A percentile compares a stretch with the other conserved stretches of the same genome.
Evolutionary conservation across 352 stramenopile genomes (phyloP).

Genomic region (Aphanomyces cochlioides): DNA sequence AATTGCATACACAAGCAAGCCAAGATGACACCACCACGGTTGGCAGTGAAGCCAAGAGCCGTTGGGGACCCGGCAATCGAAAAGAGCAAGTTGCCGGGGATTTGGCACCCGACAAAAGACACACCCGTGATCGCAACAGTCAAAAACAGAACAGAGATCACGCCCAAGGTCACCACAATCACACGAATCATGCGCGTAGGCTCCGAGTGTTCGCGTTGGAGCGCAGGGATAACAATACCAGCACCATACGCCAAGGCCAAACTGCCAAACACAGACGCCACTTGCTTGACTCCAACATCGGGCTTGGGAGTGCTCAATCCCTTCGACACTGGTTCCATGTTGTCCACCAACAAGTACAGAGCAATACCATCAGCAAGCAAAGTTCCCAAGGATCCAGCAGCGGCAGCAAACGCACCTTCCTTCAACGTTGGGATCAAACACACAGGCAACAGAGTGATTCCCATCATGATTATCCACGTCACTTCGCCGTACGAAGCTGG

Average conservation of each 20-base stretch:
- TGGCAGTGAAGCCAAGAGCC: constrained; percentile 29
- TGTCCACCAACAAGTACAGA: constrained; percentile 24
- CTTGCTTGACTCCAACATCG: constrained; percentile 25
- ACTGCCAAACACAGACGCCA: constrained; percentile 34
- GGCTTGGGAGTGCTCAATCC: constrained; percentile 16
- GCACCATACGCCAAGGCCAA: constrained; percentile 33
- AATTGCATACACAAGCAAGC: constrained; percentile 42
- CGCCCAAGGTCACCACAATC: constrained; percentile 31
- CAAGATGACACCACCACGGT: constrained; percentile 29
- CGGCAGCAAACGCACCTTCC: constrained; percentile 15
- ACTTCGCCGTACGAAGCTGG: constrained; percentile 23
- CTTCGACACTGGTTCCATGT: constrained; percentile 21
- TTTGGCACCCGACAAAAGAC: constrained; percentile 31
- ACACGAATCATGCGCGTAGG: constrained; percentile 32
- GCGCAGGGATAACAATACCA: constrained; percentile 31
- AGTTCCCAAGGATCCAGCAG: constrained; percentile 35
- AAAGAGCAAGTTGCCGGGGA: constrained; percentile 35
- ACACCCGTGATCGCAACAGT: constrained; percentile 25
- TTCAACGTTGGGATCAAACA: constrained; percentile 34
- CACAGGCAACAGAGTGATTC: constrained; percentile 28
- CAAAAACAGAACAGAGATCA: constrained; percentile 30
- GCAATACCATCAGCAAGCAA: constrained; percentile 31
- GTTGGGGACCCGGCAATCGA: not conserved
- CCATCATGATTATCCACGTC: constrained; percentile 35
- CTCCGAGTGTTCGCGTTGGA: constrained; percentile 32